Evolutionary conservation across 2,329 filamentous ascomycete species (phyloP).

Genomic region (Sclerotinia spermophila): DNA sequence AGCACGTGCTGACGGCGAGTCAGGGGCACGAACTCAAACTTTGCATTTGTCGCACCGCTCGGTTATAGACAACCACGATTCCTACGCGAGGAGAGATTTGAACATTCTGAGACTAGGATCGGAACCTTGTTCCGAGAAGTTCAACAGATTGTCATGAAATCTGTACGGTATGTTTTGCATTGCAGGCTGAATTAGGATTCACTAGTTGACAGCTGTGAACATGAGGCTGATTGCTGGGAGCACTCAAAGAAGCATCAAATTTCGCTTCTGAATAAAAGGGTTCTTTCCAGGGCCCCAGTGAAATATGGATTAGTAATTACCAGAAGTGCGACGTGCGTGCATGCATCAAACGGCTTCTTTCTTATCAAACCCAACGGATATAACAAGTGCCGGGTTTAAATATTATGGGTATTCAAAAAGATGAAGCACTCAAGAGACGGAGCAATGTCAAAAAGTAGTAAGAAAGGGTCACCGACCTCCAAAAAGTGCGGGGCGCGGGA

Average conservation of each 20-base stretch:
- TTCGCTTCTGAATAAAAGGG: neutral
- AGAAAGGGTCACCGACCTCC: conserved; percentile 1
- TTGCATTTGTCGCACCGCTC: conserved; percentile 3
- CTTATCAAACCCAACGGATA: neutral
- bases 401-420: neutral
- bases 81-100: neutral
- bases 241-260: neutral
- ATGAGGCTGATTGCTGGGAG: neutral
- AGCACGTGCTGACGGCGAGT: conserved; percentile 1
- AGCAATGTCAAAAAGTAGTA: conserved; percentile 10
- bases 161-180: conserved; percentile 8
- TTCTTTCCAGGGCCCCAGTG: neutral
- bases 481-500: conserved; percentile 1
- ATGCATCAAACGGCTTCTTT: neutral
- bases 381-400: conserved; percentile 4
- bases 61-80: neutral
- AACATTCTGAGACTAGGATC: conserved; percentile 9
- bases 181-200: neutral
- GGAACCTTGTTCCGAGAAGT: conserved; percentile 3
- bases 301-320: neutral
- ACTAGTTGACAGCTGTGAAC: neutral
- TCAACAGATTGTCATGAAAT: neutral
- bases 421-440: conserved; percentile 9
- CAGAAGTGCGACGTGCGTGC: neutral
- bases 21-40: neutral